Evolutionary conservation across 805 yeast species (phyloP).

Genomic region (Candida nanaspora): DNA sequence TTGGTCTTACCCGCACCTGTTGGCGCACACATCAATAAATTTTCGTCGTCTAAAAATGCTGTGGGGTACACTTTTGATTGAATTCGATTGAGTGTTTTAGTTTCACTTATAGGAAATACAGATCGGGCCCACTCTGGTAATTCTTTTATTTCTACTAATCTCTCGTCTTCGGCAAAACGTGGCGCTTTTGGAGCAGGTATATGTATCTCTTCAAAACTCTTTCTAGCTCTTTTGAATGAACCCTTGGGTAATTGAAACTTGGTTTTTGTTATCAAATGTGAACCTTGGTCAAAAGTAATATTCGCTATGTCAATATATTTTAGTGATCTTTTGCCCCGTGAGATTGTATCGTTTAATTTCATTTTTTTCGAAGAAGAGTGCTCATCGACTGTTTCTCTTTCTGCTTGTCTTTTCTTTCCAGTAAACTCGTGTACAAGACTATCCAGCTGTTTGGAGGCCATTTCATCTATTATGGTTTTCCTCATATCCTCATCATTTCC

Average conservation of each 20-base stretch:
- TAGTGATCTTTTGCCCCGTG: slow-evolving; percentile 26
- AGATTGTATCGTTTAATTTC: background rate
- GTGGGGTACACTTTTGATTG: slow-evolving; percentile 77
- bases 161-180: slow-evolving; percentile 25
- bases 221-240: slow-evolving; percentile 67
- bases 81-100: slow-evolving; percentile 63
- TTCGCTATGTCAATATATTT: slow-evolving; percentile 55
- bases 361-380: slow-evolving; percentile 10
- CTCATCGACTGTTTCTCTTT: too few relatives aligned
- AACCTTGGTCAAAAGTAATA: slow-evolving; percentile 64
- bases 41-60: slow-evolving; percentile 69
- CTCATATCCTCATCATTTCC: slow-evolving; percentile 25
- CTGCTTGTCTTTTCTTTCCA: slow-evolving; percentile 4
- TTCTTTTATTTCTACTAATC: slow-evolving; percentile 47
- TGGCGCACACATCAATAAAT: slow-evolving; percentile 87
- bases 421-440: slow-evolving; percentile 36
- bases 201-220: slow-evolving; percentile 78
- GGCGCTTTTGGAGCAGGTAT: slow-evolving; percentile 78
- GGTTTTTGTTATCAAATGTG: slow-evolving; percentile 56
- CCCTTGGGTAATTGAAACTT: slow-evolving; percentile 76
- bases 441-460: slow-evolving; percentile 35
- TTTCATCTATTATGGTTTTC: slow-evolving; percentile 29
- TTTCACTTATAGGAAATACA: slow-evolving; percentile 66
- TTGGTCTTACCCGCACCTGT: slow-evolving; percentile 99
- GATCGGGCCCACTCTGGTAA: slow-evolving; percentile 79